Base-by-base conservation (phyloP, 441 rosid genomes). In the Hypseocharis bilobata region DNA sequence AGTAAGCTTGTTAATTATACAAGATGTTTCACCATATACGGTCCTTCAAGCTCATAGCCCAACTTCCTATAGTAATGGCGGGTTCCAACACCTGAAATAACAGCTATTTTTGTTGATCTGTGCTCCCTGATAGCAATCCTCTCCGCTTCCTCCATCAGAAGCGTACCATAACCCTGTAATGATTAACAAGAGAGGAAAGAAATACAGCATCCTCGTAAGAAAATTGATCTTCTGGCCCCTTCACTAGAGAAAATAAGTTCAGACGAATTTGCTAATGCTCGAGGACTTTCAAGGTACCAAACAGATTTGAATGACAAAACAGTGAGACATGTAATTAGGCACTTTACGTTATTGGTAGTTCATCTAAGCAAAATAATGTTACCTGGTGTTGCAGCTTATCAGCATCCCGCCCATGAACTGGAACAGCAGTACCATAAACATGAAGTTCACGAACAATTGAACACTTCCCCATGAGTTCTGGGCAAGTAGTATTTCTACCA, bases 321-420 rank as follows among this genome's bases (percentile, higher is more conserved):
- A 17, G 22, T 14, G 19, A 36, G 16, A 19, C 6, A 44, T 44
- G 51, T 44, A 36, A 44, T 1, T 51, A 6, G 20, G 56, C 27
- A 51, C 27, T 47, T 61, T 60, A 28, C 54, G 27, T 6, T 14
- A 29, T 8, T 10, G 25, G 22, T 23, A 59, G 54, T 28, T 34
- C 49, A n/a, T 56, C 2, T 6, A 20, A 6, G 3, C 5, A 51
- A 51, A 51, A 6, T 20, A 23, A 20, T 1, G 20, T 70, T 80
- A 93, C 99, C 96, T 91, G 99, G 80, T 93, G 99, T 71, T 93
- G 99, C 78, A 91, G 79, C 77, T 91, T 91, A 72, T 91, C 97
- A 47, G 92, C 85, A 3, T 93, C 94, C 52, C 97, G 88, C 58
- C 96, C 97, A 66, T 93, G 99, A 70, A 93, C 97, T 20, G 99